These are phyloP conservation scores for Curvularia sp. DNA, from an alignment of 2,329 filamentous ascomycete genomes.

Conservation along the genomic window DNA sequence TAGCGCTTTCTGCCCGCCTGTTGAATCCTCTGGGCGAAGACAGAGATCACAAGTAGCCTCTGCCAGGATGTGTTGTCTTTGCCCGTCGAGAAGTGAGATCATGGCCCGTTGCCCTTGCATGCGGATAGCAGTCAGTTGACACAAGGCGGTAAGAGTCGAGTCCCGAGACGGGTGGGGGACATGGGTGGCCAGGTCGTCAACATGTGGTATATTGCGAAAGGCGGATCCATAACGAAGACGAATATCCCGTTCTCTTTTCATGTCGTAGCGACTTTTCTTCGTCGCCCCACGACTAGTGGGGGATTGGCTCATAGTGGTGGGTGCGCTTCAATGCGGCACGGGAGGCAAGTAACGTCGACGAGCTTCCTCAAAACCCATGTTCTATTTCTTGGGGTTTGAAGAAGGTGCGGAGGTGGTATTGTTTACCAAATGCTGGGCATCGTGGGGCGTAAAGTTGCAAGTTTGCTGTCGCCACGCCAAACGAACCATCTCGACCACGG, in stretches of 20 bases:
- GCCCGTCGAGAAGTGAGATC: constrained; percentile 48
- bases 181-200: constrained; percentile 26
- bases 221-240: constrained; percentile 36
- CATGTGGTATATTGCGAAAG: constrained; percentile 32
- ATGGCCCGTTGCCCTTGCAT: constrained; percentile 44
- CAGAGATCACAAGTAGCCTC: constrained; percentile 47
- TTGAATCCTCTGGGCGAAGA: constrained; percentile 23
- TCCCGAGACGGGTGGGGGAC: constrained; percentile 34
- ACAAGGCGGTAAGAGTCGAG: constrained; percentile 44
- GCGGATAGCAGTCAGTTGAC: constrained; percentile 47
- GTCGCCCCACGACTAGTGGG: constrained; percentile 1
- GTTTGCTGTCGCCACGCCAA: constrained; percentile 19
- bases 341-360: not conserved
- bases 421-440: not conserved
- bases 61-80: constrained; percentile 48
- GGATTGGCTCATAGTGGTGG: constrained; percentile 13
- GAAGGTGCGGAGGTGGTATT: not conserved
- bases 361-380: constrained; percentile 1
- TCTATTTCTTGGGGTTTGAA: not conserved
- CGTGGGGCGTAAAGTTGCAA: constrained; percentile 12
- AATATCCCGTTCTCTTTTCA: constrained; percentile 40
- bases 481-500: constrained; percentile 10
- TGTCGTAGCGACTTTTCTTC: constrained; percentile 18
- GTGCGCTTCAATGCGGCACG: not conserved
- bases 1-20: constrained; percentile 17